Evolutionary conservation across 148 eudicot species (phyloP).

Genomic region (Rhododendron ovatum): DNA sequence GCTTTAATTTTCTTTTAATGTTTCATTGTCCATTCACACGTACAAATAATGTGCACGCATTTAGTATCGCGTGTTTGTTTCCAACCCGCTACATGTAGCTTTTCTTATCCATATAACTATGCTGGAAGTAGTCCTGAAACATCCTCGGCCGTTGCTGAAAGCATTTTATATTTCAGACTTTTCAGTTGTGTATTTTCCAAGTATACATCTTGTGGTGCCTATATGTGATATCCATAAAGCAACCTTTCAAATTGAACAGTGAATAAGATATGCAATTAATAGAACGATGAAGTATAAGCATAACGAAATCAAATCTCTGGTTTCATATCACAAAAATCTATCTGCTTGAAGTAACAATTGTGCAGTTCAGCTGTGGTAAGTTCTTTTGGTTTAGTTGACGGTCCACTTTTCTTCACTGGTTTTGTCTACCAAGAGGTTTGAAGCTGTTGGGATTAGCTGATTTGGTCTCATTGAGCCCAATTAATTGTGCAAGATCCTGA

Average conservation of each 20-base stretch:
- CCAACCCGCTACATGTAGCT: neutral
- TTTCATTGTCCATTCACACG: neutral
- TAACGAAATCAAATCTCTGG: neutral
- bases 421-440: conserved; percentile 4
- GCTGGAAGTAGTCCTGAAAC: neutral
- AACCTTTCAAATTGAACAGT: neutral
- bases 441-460: neutral
- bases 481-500: neutral
- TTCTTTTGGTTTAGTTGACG: neutral
- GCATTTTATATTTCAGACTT: neutral
- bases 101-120: neutral
- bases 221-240: neutral
- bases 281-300: neutral
- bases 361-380: neutral
- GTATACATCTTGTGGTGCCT: neutral
- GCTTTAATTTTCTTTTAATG: neutral
- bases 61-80: neutral
- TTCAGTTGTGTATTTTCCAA: neutral
- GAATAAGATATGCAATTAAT: neutral
- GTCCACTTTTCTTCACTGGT: neutral
- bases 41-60: neutral
- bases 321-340: neutral
- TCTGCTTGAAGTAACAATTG: neutral
- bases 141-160: too few relatives aligned
- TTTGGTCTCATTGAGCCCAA: neutral